A percentile compares a stretch with the other conserved stretches of the same genome.
Conservation (phyloP, 1,284 basidiomycete genomes). For the Ceraceosorus guamensis region DNA sequence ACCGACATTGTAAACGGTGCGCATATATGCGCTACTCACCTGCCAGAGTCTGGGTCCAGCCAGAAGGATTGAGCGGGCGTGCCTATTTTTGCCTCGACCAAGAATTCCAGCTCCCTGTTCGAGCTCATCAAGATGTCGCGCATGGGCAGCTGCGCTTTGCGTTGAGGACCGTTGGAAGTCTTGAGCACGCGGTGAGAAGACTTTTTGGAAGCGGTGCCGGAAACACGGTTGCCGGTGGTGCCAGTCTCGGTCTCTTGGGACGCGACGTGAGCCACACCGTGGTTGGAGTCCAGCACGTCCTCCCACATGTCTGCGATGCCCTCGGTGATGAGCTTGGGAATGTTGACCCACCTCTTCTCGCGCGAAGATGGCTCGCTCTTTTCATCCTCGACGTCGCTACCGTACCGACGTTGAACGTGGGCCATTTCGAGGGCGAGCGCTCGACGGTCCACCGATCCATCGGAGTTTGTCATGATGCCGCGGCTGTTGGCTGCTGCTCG, state of each 20-base stretch:
- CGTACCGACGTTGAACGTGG: background rate
- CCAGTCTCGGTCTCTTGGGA: background rate
- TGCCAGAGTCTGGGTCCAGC: slow-evolving; percentile 6
- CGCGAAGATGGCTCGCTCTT: background rate
- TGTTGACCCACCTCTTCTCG: background rate
- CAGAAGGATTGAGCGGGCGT: background rate
- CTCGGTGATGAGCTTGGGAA: background rate
- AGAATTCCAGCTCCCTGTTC: slow-evolving; percentile 3
- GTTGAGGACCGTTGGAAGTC: background rate
- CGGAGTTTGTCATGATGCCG: background rate
- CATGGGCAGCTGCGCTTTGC: background rate
- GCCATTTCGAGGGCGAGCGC: background rate
- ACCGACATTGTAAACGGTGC: no score
- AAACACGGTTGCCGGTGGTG: background rate
- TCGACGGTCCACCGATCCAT: background rate
- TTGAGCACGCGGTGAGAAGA: background rate
- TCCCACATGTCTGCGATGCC: background rate
- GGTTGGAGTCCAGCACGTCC: background rate
- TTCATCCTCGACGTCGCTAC: background rate
- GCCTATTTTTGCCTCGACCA: slow-evolving; percentile 4
- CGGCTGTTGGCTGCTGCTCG: background rate
- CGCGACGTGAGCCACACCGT: background rate
- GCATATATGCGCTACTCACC: background rate
- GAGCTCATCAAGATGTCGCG: background rate
- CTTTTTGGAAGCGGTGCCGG: background rate